Base-by-base conservation (phyloP, 2,329 filamentous ascomycete genomes). In the Berkeleyomyces basicola region DNA sequence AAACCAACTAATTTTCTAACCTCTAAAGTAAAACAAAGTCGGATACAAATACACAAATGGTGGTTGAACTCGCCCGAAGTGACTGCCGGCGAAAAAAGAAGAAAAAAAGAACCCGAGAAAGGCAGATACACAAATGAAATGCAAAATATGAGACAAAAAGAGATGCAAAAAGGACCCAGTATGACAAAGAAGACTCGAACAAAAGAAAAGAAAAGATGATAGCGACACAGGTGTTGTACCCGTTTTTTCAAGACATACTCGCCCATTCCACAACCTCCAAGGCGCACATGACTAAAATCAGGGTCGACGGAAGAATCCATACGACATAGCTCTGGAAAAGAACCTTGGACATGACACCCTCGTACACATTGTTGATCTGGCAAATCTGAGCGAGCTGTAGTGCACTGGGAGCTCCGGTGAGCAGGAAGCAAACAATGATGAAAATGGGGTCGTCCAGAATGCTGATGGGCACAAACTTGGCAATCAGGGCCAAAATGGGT, bases 401-500 rank as follows among this genome's bases (percentile, higher is more conserved):
- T 36, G 93, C 93, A 66, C 87, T 95, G 4, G 93, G 93, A 2
- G 93, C 93, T 43, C 93, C 93, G 0, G 90, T 92, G 67, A 99
- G 86, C 67, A 99, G 78, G 80, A 97, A 99, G 75, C 91, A 96
- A 43, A 99, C 93, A 68, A 99, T 89, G 68, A 99, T 85, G 73
- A 99, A 99, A 69, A 99, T 99, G 7, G 93, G 93, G 71, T 99
- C 93, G 71, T 95, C 93, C 42, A 99, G 78, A 68, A 99, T 97
- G 77, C 88, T 95, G 70, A 99, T 81, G 2, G 90, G 90, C 36
- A 96, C 82, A 70, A 86, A 96, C 72, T 96, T 97, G 64, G 93
- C 93, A 55, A 87, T 81, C 14, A 97, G 66, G 0, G 92, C 92
- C 43, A 99, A 76, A 55, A 97, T 77, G 2, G 93, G 93, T 0